These are phyloP conservation scores for Paraglomus brasilianum DNA, from an alignment of 192 early-diverging fungal species.

Conservation along the genomic window DNA sequence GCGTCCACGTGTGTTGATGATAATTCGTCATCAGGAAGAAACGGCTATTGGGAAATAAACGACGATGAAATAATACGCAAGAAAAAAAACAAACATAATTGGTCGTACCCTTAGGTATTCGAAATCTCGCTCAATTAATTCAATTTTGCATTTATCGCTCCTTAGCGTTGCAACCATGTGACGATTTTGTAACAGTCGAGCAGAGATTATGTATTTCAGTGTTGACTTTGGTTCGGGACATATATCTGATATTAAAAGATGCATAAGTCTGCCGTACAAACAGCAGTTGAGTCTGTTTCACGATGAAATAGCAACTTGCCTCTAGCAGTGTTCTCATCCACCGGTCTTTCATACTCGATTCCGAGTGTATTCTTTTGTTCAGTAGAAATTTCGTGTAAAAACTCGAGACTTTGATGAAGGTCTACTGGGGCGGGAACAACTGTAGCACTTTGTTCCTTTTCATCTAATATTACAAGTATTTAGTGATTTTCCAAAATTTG, in stretches of 20 bases:
- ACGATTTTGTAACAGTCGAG: constrained; percentile 25
- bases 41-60: neutral
- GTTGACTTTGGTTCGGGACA: neutral
- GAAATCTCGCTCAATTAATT: constrained; percentile 28
- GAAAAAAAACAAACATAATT: neutral
- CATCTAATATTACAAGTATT: no score
- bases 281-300: neutral
- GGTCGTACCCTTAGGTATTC: constrained; percentile 23
- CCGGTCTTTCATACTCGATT: neutral
- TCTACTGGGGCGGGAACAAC: no score
- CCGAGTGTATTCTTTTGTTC: neutral
- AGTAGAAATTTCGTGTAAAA: neutral
- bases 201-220: constrained; percentile 27
- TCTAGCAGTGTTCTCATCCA: neutral
- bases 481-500: no score
- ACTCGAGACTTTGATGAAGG: neutral
- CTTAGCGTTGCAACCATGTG: constrained; percentile 4
- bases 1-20: neutral
- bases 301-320: neutral
- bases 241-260: neutral
- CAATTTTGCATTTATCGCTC: constrained; percentile 19
- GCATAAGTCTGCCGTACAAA: neutral
- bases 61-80: no score
- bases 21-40: constrained; percentile 9
- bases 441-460: no score